These are phyloP conservation scores for Ceratobasidium sp. DNA, from an alignment of 1,284 basidiomycete genomes.

Conservation along the genomic window DNA sequence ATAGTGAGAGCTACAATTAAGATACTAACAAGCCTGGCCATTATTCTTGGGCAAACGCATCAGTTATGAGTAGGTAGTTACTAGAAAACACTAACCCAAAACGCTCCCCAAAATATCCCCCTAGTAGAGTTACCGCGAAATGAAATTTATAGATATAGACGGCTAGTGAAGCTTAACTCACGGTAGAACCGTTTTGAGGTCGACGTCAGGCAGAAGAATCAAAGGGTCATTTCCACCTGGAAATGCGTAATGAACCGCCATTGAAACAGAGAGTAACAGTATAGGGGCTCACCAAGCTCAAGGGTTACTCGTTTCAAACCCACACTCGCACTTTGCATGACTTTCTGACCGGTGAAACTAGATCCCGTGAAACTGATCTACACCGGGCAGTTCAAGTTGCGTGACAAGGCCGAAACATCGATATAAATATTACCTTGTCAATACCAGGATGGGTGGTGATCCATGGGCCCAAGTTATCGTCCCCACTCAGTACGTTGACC, in stretches of 20 bases:
- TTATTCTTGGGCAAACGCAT: background rate
- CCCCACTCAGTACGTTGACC: constrained; percentile 90
- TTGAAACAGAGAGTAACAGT: background rate
- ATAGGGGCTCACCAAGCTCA: constrained; percentile 68
- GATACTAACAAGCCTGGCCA: constrained; percentile 22
- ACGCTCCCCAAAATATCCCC: constrained; percentile 25
- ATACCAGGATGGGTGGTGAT: constrained; percentile 81
- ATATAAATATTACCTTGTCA: constrained; percentile 67
- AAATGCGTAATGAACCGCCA: too few species aligned
- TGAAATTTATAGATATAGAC: background rate
- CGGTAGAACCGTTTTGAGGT: constrained; percentile 16
- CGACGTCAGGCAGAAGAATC: constrained; percentile 35
- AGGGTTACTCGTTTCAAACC: constrained; percentile 78
- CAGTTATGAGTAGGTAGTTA: background rate
- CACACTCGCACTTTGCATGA: constrained; percentile 64
- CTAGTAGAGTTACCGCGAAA: background rate
- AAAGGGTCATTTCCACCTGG: constrained; percentile 19
- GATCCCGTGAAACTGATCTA: constrained; percentile 60
- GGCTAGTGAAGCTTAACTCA: background rate
- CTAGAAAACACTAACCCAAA: constrained; percentile 4
- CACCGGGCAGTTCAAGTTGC: background rate
- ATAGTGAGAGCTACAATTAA: background rate
- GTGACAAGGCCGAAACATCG: too few species aligned
- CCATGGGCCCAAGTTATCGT: constrained; percentile 85
- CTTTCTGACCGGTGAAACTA: constrained; percentile 64